Percentiles rank a stretch among this genome's conserved stretches.
Conservation (phyloP, 2,329 filamentous ascomycete genomes). For the Pezizomycotina sp. region DNA sequence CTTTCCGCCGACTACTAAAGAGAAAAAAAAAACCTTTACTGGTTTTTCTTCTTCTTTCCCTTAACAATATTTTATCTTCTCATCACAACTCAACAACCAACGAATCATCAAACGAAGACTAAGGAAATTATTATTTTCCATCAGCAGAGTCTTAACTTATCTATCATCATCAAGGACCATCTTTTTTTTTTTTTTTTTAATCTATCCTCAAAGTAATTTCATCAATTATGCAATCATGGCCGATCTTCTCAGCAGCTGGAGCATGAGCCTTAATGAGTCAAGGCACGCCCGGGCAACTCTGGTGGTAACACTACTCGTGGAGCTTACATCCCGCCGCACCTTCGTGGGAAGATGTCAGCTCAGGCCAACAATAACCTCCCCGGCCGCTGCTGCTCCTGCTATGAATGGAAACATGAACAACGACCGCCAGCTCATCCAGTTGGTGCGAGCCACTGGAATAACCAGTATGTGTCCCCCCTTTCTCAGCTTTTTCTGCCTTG, state of each 20-base stretch:
- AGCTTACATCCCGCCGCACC: constrained; percentile 69
- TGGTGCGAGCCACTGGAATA: too few species aligned
- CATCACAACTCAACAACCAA: too few species aligned
- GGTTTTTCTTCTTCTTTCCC: too few species aligned
- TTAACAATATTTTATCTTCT: too few species aligned
- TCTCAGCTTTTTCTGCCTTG: too few species aligned
- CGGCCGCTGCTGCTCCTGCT: constrained; percentile 7
- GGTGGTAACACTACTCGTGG: constrained; percentile 31
- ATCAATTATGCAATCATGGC: constrained; percentile 43
- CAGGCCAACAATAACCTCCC: constrained; percentile 21
- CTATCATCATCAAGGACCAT: too few species aligned
- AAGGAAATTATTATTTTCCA: too few species aligned
- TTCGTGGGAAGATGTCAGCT: constrained; percentile 43
- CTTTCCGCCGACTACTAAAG: too few species aligned
- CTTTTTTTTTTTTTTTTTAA: background rate
- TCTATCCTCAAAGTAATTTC: constrained; percentile 18
- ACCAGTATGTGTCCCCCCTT: too few species aligned
- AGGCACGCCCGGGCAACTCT: constrained; percentile 33
- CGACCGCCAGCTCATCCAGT: constrained; percentile 4
- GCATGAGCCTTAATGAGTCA: constrained; percentile 41
- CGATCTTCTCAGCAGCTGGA: constrained; percentile 69
- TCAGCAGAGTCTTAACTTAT: too few species aligned
- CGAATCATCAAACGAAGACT: too few species aligned
- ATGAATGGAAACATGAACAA: constrained; percentile 14
- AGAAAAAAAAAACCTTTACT: too few species aligned